Evolutionary conservation across 2,329 filamentous ascomycete species (phyloP), one percentile per base, ranked within the genome.

Genomic region (Tolypocladium pustulatum): DNA sequence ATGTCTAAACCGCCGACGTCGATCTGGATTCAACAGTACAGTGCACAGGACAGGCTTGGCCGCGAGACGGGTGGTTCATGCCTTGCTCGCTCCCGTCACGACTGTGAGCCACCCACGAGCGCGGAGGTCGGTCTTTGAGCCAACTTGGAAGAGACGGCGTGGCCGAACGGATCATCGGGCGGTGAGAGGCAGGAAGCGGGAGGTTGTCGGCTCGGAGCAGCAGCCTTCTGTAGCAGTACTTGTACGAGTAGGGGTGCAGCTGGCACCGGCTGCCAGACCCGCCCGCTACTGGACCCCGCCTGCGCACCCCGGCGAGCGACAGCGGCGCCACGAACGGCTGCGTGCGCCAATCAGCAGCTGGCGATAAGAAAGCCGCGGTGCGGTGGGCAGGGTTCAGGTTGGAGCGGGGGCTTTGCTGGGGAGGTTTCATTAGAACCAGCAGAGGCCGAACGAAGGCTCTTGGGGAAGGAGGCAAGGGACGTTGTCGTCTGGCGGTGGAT

Each of bases 311-410:
- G 38, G 25, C 36, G 36, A n/a, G 22, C 25, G 32, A 32, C 54
- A 25, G 27, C 17, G 25, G 54, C 54, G 54, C 54, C 54, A 40
- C 54, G 4, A 20, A 40, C 34, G 40, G 38, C 27, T 9, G 6
- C 32, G 49, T 15, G 25, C 17, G 25, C 58, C 58, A 59, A 59
- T 59, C 58, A 59, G n/a, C 36, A 13, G 40, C 17, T 4, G 15
- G 41, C 58, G 58, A 59, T 59, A 60, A 60, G 52, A 52, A 37
- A 36, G 37, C 17, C n/a, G 38, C 10, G 54, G 20, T 30, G 54
- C 27, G 25, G 54, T 43, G 54, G n/a, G 37, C 34, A 34, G 54
- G 37, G 37, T 27, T 10, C 22, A 13, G 12, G 34, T 10, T 7
- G 54, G 54, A 37, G 22, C 22, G 36, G 36, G 32, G 38, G 6